A percentile compares a stretch with the other conserved stretches of the same genome.
Evolutionary conservation across 1,284 basidiomycete species (phyloP).

Genomic region (Volvariella surrecta): DNA sequence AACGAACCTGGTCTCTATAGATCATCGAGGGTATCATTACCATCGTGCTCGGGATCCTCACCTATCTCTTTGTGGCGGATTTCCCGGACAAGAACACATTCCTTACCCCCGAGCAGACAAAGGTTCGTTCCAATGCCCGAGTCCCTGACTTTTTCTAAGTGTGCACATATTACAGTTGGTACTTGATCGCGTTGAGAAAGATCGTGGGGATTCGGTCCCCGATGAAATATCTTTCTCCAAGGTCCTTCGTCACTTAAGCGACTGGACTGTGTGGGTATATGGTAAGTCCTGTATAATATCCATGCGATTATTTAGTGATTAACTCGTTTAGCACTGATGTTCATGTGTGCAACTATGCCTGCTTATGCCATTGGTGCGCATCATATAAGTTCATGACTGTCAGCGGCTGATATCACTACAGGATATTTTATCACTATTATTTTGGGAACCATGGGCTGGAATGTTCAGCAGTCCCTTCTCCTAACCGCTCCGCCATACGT

Average conservation of each 20-base stretch:
- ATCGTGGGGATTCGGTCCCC: conserved; percentile 36
- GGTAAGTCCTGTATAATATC: conserved; percentile 17
- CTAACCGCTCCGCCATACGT: conserved; percentile 40
- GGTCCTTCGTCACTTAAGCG: conserved; percentile 25
- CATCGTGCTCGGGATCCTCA: conserved; percentile 28
- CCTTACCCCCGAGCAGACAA: conserved; percentile 28
- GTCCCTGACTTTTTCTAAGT: neutral
- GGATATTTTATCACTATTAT: conserved; percentile 38
- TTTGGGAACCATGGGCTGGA: conserved; percentile 38
- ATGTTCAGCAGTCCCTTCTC: conserved; percentile 26
- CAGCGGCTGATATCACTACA: conserved; percentile 10
- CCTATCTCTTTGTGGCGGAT: conserved; percentile 31
- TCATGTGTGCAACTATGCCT: conserved; percentile 34
- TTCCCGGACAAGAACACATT: conserved; percentile 39
- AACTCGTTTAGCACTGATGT: conserved; percentile 26
- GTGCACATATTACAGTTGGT: conserved; percentile 17
- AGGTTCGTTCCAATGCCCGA: conserved; percentile 11
- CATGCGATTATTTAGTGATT: conserved; percentile 3
- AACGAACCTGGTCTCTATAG: conserved; percentile 15
- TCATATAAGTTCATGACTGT: conserved; percentile 15
- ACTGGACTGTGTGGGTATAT: conserved; percentile 38
- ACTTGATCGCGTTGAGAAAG: conserved; percentile 31
- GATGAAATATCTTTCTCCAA: conserved; percentile 28
- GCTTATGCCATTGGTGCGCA: conserved; percentile 34
- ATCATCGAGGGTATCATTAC: conserved; percentile 38